Evolutionary conservation across 768 basidiomycete genomes (phyloP), one percentile per base, ranked within the genome.

Genomic region (Neoboletus subvelutipes): DNA sequence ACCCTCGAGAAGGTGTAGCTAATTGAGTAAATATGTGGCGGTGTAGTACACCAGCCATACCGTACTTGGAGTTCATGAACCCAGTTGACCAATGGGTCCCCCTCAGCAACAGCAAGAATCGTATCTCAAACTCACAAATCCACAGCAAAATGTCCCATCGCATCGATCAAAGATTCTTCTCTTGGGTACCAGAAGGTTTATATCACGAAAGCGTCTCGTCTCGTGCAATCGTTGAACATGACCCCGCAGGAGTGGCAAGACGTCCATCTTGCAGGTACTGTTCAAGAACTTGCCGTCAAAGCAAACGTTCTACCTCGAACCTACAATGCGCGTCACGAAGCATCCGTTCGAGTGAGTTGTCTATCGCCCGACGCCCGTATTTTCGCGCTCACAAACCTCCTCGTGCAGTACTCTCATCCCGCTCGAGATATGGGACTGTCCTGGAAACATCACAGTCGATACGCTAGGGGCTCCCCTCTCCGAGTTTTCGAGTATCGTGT

Each of bases 401-500:
- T 10, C 24, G 55, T 60, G 45, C 71, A 97, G 95, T 73, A 89
- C 94, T 41, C 85, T 96, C 60, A 86, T 97, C 59, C 92, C 94
- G 1, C 82, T 98, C 37, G 92, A 97, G 69, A 85, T 98, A 68
- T 97, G 93, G 93, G 94, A 97, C 67, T 92, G 93, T 64, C 96
- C 95, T 0, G 91, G 90, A 26, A 92, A 88, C 57, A 83, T 86
- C 54, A 86, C 92, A 5, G 82, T 88, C 13, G 88, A 93, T 24
- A 82, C 85, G n/a, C 80, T 96, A 12, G 86, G 84, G 22, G 79
- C 83, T 9, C 83, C 89, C 9, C 80, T 97, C 37, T 83, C 86
- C 43, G 82, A 90, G 31, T 93, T 97, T 64, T 81, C 91, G 2
- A 86, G 88, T 3, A 81, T 98, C 65, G 85, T 98, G 52, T 98